These are phyloP conservation scores for Nepenthes alata DNA, from an alignment of 179 eudicot species.

Conservation along the genomic window DNA sequence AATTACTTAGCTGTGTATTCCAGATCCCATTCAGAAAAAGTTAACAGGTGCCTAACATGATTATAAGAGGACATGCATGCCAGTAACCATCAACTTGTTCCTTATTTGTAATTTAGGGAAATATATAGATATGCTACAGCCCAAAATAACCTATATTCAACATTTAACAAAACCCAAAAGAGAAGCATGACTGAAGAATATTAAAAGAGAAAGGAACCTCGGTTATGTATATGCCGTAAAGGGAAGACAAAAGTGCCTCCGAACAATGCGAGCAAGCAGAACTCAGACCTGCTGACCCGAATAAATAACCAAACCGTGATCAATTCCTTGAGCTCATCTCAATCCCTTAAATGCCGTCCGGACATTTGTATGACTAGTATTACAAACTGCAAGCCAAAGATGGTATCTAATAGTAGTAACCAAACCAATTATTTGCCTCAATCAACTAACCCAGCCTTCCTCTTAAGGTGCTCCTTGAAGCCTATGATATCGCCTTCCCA, in stretches of 20 bases:
- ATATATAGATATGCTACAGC: no score
- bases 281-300: background rate
- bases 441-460: conserved; percentile 46
- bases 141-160: no score
- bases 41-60: no score
- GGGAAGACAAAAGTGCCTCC: background rate
- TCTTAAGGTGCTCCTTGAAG: conserved; percentile 68
- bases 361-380: background rate
- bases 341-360: background rate
- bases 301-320: background rate
- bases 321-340: background rate
- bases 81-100: no score
- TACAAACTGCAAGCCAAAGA: background rate
- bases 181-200: no score
- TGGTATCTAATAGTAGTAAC: background rate
- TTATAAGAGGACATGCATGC: no score
- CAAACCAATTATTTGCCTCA: conserved; percentile 4
- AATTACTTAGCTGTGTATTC: no score
- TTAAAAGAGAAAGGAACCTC: no score
- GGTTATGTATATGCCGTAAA: background rate
- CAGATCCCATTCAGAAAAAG: no score
- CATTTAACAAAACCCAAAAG: no score
- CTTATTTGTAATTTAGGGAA: no score
- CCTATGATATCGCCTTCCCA: conserved; percentile 85
- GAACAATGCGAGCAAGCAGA: background rate